Conservation (phyloP, 2,329 filamentous ascomycete species). For the Orbilia brochopaga region DNA sequence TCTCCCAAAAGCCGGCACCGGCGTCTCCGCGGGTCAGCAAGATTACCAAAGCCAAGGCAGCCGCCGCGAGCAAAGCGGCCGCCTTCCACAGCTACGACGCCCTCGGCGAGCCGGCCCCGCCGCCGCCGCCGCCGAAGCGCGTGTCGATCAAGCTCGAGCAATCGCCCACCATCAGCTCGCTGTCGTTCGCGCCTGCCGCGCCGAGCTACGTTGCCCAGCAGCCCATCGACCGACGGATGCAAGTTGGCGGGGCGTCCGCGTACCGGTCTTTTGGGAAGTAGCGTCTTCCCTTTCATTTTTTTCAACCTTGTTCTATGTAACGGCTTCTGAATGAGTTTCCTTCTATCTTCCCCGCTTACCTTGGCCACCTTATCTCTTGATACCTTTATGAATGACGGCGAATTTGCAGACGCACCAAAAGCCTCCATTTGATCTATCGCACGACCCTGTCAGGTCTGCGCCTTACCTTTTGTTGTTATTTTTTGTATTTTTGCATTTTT, state of each 20-base stretch:
- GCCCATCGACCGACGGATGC: slow-evolving; percentile 42
- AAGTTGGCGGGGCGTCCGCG: slow-evolving; percentile 38
- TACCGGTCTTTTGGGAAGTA: slow-evolving; percentile 44
- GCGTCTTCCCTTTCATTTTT: slow-evolving; percentile 20
- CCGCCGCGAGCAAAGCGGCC: slow-evolving; percentile 16
- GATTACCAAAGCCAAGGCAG: slow-evolving; percentile 24
- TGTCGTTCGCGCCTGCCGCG: slow-evolving; percentile 32
- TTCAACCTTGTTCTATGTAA: too few relatives aligned
- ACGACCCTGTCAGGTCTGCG: not conserved
- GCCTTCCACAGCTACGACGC: slow-evolving; percentile 24
- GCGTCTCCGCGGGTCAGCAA: slow-evolving; percentile 39
- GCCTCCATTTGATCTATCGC: not conserved
- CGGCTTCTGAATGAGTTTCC: slow-evolving; percentile 31
- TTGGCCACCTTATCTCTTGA: slow-evolving; percentile 4
- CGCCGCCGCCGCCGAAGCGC: slow-evolving; percentile 27
- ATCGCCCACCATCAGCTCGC: slow-evolving; percentile 44
- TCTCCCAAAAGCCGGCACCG: slow-evolving; percentile 30
- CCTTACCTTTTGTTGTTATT: not conserved
- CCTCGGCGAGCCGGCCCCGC: slow-evolving; percentile 21
- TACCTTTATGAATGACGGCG: slow-evolving; percentile 30
- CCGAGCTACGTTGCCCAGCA: slow-evolving; percentile 35
- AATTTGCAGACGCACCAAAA: not conserved
- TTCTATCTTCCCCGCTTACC: slow-evolving; percentile 6
- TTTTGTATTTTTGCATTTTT: not conserved
- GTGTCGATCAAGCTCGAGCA: slow-evolving; percentile 47